Evolutionary conservation across 805 yeast genomes (phyloP), one percentile per base, ranked within the genome.

Genomic region (Candida suzukii): DNA sequence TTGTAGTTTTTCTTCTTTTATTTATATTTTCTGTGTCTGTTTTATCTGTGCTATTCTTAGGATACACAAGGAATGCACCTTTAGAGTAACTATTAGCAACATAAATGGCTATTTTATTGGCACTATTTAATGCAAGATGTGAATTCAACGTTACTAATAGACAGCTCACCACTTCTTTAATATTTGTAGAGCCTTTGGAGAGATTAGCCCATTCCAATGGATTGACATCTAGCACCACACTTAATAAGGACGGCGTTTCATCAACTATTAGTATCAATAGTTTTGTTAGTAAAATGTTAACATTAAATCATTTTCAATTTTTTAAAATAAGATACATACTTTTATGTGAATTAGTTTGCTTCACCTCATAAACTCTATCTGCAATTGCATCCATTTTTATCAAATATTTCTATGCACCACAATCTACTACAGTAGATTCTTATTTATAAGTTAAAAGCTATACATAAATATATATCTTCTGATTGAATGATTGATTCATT

Each of bases 91-190:
- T 74, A 48, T 87, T 83, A 18, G 87, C 81, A 1, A 87, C 83
- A 31, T 90, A 74, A 14, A 91, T 76, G 2, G 93, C 83, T 10
- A 91, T 95, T 53, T 76, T 76, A 58, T 93, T 93, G 29, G 88
- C 78, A 50, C 84, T 85, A 60, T 86, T 86, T 39, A 87, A 69
- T 0, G 98, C 81, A 37, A 93, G 58, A 59, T 93, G 99, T 2
- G 95, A 88, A 59, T 93, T 93, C 39, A 90, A 59, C 53, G 83
- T 80, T 20, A 93, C 88, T 26, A 88, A 61, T 9, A 90, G 54
- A 2, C 90, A 68, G 46, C 83, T 73, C 7, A 83, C 60, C 8
- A 83, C 78, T 34, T 79, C 78, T 46, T 74, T 70, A 19, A 87
- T 60, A 34, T 77, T 54, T n/a, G 73, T 59, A 44, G 67, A 67